A percentile compares a stretch with the other conserved stretches of the same genome.
phyloP scores from a whole-genome alignment of 2,329 filamentous ascomycete species.

The Pestalotiopsis fici region DNA sequence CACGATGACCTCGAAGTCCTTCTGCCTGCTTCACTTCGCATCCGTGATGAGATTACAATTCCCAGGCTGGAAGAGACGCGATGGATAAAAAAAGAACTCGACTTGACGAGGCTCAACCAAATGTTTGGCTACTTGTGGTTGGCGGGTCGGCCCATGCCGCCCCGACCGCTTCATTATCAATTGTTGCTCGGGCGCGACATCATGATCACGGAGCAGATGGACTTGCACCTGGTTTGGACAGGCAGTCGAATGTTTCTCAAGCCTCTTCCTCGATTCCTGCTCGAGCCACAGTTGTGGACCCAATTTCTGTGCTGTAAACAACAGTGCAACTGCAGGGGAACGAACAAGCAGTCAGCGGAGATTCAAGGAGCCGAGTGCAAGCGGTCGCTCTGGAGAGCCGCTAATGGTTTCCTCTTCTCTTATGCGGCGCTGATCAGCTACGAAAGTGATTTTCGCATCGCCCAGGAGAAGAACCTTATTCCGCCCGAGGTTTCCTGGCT shows the following conservation, averaged over 20 bases:
- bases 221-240: conserved; percentile 41
- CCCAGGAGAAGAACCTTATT: conserved; percentile 32
- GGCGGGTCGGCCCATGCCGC: conserved; percentile 34
- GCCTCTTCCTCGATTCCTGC: conserved; percentile 40
- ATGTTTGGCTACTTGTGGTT: conserved; percentile 21
- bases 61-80: conserved; percentile 7
- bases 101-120: conserved; percentile 28
- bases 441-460: conserved; percentile 39
- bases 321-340: neutral
- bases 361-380: conserved; percentile 1
- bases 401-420: conserved; percentile 37
- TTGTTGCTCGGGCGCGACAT: conserved; percentile 32
- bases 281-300: conserved; percentile 36
- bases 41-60: conserved; percentile 27
- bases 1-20: conserved; percentile 13
- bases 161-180: conserved; percentile 39
- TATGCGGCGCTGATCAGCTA: conserved; percentile 37
- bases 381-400: conserved; percentile 27
- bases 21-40: conserved; percentile 31
- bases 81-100: conserved; percentile 30
- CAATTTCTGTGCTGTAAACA: conserved; percentile 16
- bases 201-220: conserved; percentile 35
- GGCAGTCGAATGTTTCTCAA: conserved; percentile 38
- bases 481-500: conserved; percentile 35
- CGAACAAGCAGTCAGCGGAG: neutral